A percentile compares a stretch with the other conserved stretches of the same genome.
phyloP scores from a whole-genome alignment of 768 basidiomycete species.

The Boletus edulis region DNA sequence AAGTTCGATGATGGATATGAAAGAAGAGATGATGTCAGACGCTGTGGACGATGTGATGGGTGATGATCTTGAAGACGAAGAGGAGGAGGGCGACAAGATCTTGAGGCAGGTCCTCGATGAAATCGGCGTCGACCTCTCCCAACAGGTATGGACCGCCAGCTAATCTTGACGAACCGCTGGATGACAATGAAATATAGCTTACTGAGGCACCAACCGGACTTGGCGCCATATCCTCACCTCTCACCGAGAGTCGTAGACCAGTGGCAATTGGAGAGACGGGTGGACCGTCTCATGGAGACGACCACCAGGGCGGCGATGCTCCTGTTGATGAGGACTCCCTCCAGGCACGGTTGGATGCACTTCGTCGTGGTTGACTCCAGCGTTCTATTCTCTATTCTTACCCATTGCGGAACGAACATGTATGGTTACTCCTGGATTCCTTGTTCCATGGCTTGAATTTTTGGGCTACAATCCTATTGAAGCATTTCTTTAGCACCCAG shows the following conservation, averaged over 20 bases:
- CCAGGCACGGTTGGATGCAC: conserved; percentile 89
- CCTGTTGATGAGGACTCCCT: conserved; percentile 86
- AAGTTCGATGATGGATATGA: conserved; percentile 99
- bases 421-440: conserved; percentile 1
- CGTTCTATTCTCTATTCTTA: not conserved
- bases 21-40: conserved; percentile 99
- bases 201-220: conserved; percentile 80
- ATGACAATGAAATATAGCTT: conserved; percentile 49
- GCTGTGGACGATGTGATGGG: conserved; percentile 98
- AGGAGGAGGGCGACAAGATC: conserved; percentile 94
- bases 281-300: conserved; percentile 34
- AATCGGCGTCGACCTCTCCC: conserved; percentile 89
- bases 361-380: conserved; percentile 60
- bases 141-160: conserved; percentile 52
- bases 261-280: conserved; percentile 78
- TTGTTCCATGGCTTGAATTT: not conserved
- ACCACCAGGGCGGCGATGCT: conserved; percentile 38
- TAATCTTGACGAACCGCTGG: not conserved
- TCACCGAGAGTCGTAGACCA: conserved; percentile 66
- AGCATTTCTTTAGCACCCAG: not conserved
- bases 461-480: not conserved
- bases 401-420: conserved; percentile 9
- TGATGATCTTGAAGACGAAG: conserved; percentile 88
- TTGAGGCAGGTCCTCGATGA: conserved; percentile 95
- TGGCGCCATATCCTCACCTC: conserved; percentile 54